Base-by-base conservation (phyloP, 2,329 filamentous ascomycete genomes). In the Pleurostoma richardsiae region DNA sequence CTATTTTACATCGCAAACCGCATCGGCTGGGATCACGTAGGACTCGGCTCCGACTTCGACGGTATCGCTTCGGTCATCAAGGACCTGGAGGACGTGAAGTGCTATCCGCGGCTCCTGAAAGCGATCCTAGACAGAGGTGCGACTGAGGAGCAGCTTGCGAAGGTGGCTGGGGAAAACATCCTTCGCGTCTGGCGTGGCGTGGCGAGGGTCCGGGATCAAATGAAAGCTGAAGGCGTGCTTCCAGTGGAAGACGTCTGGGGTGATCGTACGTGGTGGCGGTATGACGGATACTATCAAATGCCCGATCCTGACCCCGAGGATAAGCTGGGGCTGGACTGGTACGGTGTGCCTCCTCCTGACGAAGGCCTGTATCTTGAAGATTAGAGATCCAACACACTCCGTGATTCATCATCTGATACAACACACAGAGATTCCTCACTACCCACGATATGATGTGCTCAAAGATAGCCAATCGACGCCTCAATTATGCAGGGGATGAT, bases 81-180 rank as follows among this genome's bases (percentile, higher is more conserved):
- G 0, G 60, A 57, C 0, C 47, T 66, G 0, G 61, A 61, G 40
- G 57, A 61, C 38, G 57, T 56, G 8, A 52, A 44, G 28, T 52
- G 56, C 30, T 63, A 62, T 45, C 61, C 62, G 6, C 52, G 43
- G 10, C 27, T 54, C 36, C 44, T 67, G 19, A 53, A 61, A 41
- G 63, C 59, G 2, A 61, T 69, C 1, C 49, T 71, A 5, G 61
- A 68, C 33, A 57, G 66, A 6, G 68, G 68, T 1, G 66, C 66
- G 1, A 67, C 65, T 0, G 61, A 68, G 44, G 61, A 64, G 11
- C 63, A 70, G 51, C 52, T 68, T 4, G 55, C 56, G 2, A 64
- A 64, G 48, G 59, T 68, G 4, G 59, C 56, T 1, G 66, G 67
- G 0, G 61, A 64, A 38, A 71, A 71, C 31, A 66, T 69, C 36